A percentile compares a stretch with the other conserved stretches of the same genome.
Conservation (phyloP, 2,329 filamentous ascomycete species). For the Penicillium polonicum region DNA sequence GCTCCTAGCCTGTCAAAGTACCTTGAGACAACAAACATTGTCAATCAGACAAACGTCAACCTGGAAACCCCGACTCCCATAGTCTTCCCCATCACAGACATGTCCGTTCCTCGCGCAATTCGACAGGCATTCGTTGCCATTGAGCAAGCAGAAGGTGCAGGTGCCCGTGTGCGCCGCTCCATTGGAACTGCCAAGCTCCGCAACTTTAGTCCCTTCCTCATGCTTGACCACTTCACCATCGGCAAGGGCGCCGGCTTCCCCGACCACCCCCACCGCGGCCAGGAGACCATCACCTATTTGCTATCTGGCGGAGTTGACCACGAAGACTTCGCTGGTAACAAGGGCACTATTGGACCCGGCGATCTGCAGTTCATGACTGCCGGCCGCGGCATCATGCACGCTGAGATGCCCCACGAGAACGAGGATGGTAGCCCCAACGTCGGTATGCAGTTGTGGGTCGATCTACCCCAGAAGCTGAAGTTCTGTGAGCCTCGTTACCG, state of each 20-base stretch:
- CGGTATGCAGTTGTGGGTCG: slow-evolving; percentile 94
- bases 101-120: slow-evolving; percentile 72
- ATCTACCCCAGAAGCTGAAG: slow-evolving; percentile 79
- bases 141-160: slow-evolving; percentile 84
- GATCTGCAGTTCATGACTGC: slow-evolving; percentile 99
- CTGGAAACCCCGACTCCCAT: slow-evolving; percentile 7
- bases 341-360: slow-evolving; percentile 78
- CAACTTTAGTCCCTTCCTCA: slow-evolving; percentile 89
- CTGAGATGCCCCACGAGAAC: slow-evolving; percentile 87
- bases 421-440: slow-evolving; percentile 73
- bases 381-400: slow-evolving; percentile 85
- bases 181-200: slow-evolving; percentile 80
- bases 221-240: slow-evolving; percentile 91
- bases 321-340: slow-evolving; percentile 85
- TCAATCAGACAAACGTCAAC: slow-evolving; percentile 1
- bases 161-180: slow-evolving; percentile 80
- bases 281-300: slow-evolving; percentile 88
- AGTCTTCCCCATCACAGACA: slow-evolving; percentile 47
- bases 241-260: slow-evolving; percentile 82
- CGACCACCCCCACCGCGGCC: slow-evolving; percentile 79
- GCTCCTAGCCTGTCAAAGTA: slow-evolving; percentile 17
- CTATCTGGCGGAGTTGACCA: slow-evolving; percentile 84
- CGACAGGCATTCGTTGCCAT: slow-evolving; percentile 78
- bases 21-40: slow-evolving; percentile 14
- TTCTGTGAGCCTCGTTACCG: slow-evolving; percentile 88